Percentiles rank a stretch among this genome's conserved stretches.
These are phyloP conservation scores for Candolleomyces efflorescens DNA, from an alignment of 768 basidiomycete genomes.

Conservation along the genomic window DNA sequence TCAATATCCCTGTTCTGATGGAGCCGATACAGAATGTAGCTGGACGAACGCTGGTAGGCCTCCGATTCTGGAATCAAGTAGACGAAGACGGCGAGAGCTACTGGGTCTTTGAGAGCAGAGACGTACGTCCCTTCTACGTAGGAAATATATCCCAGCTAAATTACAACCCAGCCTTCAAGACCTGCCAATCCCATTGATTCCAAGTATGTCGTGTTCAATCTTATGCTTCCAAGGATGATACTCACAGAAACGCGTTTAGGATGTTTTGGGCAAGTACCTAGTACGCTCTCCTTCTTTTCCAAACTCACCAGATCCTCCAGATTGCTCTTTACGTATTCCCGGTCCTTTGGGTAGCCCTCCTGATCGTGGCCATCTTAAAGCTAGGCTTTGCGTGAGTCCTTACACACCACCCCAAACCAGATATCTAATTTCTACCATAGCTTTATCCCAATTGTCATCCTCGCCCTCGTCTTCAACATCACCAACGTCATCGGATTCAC, in stretches of 20 bases:
- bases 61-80: conserved; percentile 98
- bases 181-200: conserved; percentile 88
- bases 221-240: neutral
- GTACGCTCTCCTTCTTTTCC: neutral
- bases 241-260: conserved; percentile 34
- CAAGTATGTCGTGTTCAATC: conserved; percentile 45
- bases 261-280: conserved; percentile 80
- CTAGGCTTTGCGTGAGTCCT: conserved; percentile 77
- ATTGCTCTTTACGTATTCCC: conserved; percentile 90
- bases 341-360: conserved; percentile 77
- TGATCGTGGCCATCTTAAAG: conserved; percentile 87
- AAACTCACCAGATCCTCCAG: conserved; percentile 30
- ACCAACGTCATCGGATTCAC: conserved; percentile 97
- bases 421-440: conserved; percentile 34
- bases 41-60: conserved; percentile 87
- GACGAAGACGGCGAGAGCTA: conserved; percentile 94
- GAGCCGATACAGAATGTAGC: conserved; percentile 72
- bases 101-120: conserved; percentile 98
- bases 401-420: neutral
- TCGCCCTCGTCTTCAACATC: conserved; percentile 94
- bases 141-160: conserved; percentile 2
- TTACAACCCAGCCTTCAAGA: conserved; percentile 62
- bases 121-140: conserved; percentile 52
- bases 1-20: neutral
- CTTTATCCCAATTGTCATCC: conserved; percentile 89